Conservation (phyloP, 208 protist species). For the Strigomonas oncopelti region DNA sequence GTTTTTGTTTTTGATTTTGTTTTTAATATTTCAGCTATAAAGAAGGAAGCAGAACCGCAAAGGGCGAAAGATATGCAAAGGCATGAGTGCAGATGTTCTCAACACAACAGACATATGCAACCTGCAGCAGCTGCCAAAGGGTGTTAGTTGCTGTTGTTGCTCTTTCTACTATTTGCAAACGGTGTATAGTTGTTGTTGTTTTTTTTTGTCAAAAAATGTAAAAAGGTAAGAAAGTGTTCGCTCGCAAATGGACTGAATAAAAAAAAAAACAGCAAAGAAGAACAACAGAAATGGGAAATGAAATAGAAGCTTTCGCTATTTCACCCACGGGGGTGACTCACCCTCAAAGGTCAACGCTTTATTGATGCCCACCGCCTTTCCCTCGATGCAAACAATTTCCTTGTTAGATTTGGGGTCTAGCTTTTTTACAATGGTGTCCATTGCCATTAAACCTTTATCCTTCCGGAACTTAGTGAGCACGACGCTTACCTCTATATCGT, state of each 20-base stretch:
- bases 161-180: too few relatives aligned
- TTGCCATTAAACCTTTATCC: conserved; percentile 56
- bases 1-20: neutral
- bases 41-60: too few relatives aligned
- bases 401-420: conserved; percentile 40
- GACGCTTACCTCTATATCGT: conserved; percentile 70
- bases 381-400: conserved; percentile 64
- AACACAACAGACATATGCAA: too few relatives aligned
- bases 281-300: conserved; percentile 16
- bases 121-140: too few relatives aligned
- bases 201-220: neutral
- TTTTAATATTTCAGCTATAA: conserved; percentile 7
- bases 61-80: too few relatives aligned
- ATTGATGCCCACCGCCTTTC: conserved; percentile 69
- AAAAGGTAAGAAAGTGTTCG: neutral
- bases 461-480: conserved; percentile 67
- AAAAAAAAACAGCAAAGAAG: neutral
- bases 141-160: too few relatives aligned
- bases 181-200: too few relatives aligned
- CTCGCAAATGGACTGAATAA: neutral
- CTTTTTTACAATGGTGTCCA: conserved; percentile 66
- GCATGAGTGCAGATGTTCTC: too few relatives aligned
- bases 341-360: conserved; percentile 67
- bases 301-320: conserved; percentile 8
- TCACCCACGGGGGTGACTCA: conserved; percentile 20